A percentile compares a stretch with the other conserved stretches of the same genome.
Evolutionary conservation across 192 early-diverging fungal genomes (phyloP).

Genomic region (Backusella tarrabulga): DNA sequence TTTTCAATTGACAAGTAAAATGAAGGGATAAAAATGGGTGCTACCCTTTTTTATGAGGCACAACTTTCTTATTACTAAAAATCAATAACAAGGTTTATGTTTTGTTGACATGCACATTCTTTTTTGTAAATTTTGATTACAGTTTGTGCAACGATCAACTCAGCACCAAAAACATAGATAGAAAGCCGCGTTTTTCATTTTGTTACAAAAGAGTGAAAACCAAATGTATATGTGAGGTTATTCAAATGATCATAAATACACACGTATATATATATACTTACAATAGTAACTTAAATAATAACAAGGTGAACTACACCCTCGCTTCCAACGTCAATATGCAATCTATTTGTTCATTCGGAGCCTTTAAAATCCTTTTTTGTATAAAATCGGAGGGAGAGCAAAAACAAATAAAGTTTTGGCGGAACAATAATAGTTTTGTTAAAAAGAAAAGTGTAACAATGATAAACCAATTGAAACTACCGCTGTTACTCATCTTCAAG

Average conservation of each 20-base stretch:
- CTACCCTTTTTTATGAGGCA: neutral
- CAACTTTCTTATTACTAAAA: slow-evolving; percentile 1
- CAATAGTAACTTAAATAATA: neutral
- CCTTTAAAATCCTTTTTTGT: neutral
- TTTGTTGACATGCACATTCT: neutral
- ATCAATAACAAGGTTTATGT: slow-evolving; percentile 6
- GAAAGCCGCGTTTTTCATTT: neutral
- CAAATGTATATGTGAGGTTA: neutral
- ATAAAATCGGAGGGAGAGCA: neutral
- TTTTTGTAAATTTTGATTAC: neutral
- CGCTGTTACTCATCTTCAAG: neutral
- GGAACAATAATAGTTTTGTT: slow-evolving; percentile 4
- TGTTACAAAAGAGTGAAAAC: neutral
- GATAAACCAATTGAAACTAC: neutral
- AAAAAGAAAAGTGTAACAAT: neutral
- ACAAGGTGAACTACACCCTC: neutral
- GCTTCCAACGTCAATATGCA: neutral
- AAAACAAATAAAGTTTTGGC: slow-evolving; percentile 6
- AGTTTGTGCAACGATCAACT: neutral
- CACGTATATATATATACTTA: neutral
- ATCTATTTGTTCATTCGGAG: neutral
- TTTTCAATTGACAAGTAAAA: neutral
- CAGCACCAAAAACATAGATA: neutral
- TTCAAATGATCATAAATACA: neutral
- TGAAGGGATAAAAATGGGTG: neutral